Conservation (phyloP, 2,329 filamentous ascomycete species). For the Endocalyx cinctus region DNA sequence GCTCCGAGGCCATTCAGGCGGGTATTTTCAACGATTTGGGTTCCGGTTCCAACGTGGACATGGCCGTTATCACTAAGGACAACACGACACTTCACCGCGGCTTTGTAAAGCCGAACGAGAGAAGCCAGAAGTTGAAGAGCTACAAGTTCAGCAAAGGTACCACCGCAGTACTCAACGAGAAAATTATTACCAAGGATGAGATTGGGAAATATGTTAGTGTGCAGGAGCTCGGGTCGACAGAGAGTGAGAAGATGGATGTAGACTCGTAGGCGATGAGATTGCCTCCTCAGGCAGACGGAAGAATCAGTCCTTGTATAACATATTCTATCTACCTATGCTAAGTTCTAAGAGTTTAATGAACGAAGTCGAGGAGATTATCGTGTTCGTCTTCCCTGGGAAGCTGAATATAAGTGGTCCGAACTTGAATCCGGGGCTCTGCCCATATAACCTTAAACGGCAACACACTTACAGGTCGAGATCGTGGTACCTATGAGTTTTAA, state of each 20-base stretch:
- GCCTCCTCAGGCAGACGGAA: too few species aligned
- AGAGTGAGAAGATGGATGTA: slow-evolving; percentile 66
- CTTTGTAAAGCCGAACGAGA: slow-evolving; percentile 88
- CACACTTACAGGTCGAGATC: too few species aligned
- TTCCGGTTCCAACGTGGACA: slow-evolving; percentile 94
- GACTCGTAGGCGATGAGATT: slow-evolving; percentile 56
- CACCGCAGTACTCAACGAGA: slow-evolving; percentile 94
- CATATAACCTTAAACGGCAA: too few species aligned
- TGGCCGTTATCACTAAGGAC: slow-evolving; percentile 89
- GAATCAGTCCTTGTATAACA: too few species aligned
- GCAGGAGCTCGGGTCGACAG: slow-evolving; percentile 68
- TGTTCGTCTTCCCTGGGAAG: too few species aligned
- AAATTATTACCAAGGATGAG: slow-evolving; percentile 90
- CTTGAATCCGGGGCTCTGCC: too few species aligned
- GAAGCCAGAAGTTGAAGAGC: slow-evolving; percentile 85
- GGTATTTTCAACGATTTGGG: slow-evolving; percentile 99
- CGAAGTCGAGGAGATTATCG: too few species aligned
- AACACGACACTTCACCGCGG: slow-evolving; percentile 93
- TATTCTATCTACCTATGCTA: too few species aligned
- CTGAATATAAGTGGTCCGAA: too few species aligned
- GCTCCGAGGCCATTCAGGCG: slow-evolving; percentile 75
- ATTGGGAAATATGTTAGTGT: slow-evolving; percentile 92
- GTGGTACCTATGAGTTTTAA: too few species aligned
- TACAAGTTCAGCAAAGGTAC: slow-evolving; percentile 88
- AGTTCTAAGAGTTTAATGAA: too few species aligned